Conservation (phyloP, 2,329 filamentous ascomycete genomes). For the Hymenoscyphus occultus region DNA sequence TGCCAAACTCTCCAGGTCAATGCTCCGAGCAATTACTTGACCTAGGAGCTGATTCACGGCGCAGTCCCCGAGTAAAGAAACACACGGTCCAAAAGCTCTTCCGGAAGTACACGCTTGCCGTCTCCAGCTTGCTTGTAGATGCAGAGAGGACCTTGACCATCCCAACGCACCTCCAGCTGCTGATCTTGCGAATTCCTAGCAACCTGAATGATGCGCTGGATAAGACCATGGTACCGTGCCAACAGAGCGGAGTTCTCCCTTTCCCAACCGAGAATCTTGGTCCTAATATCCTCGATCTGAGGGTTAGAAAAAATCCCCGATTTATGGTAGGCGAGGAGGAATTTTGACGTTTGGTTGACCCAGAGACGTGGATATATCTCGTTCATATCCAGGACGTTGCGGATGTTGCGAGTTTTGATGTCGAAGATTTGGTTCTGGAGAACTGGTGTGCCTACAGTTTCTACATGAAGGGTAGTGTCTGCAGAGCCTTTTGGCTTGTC, state of each 20-base stretch:
- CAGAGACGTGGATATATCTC: conserved; percentile 46
- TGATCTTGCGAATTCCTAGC: conserved; percentile 5
- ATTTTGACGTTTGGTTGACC: conserved; percentile 48
- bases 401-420: conserved; percentile 5
- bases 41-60: no score
- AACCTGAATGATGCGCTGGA: conserved; percentile 15
- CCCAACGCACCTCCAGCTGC: conserved; percentile 16
- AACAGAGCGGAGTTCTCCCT: conserved; percentile 31
- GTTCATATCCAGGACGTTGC: conserved; percentile 16
- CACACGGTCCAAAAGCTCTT: conserved; percentile 4
- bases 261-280: conserved; percentile 43
- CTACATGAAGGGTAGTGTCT: neutral
- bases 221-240: conserved; percentile 12
- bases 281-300: conserved; percentile 34
- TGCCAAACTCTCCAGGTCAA: neutral
- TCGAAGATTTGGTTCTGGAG: conserved; percentile 7
- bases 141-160: conserved; percentile 11
- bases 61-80: neutral
- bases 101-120: conserved; percentile 12
- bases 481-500: conserved; percentile 3
- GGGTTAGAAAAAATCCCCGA: conserved; percentile 43
- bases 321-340: conserved; percentile 49
- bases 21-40: no score
- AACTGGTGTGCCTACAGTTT: conserved; percentile 1
- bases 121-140: conserved; percentile 11